Base-by-base conservation (phyloP, 768 basidiomycete genomes). In the Russula ochroleuca region DNA sequence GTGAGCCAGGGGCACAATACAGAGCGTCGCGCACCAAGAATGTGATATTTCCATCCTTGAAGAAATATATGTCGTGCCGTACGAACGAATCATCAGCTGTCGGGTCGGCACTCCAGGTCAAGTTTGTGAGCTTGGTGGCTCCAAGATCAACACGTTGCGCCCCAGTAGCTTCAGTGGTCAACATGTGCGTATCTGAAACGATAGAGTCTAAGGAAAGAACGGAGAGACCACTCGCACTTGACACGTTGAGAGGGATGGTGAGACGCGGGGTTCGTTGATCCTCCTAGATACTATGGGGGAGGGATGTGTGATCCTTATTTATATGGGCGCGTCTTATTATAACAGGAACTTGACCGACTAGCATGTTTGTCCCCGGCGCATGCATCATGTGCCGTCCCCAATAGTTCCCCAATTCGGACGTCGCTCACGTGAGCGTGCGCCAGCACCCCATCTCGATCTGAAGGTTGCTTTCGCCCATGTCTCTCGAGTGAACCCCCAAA, bases 11-110 rank as follows among this genome's bases (percentile, higher is more conserved):
- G 14, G 6, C 10, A 9, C 28, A 47, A 7, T 11, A 9, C 15
- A 23, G 1, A 52, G 15, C 4, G 6, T 6, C 0, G 13, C 64
- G 19, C 28, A 67, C 67, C 13, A 67, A 21, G 41, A 67, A 65
- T 8, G 64, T 65, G 11, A 67, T 33, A 23, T 65, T 67, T 28
- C 67, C 64, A 47, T 65, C 67, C 15, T 51, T 31, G 45, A 67
- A 66, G 25, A 43, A 62, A 17, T 47, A 67, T 28, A 3, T 50
- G 25, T 52, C 28, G 47, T 67, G 64, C 23, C 11, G 41, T 10
- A 45, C 13, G 17, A 61, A 64, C 4, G 59, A 49, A 17, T 49
- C 47, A 2, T 60, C 63, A 25, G 17, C 4, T 49, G n/a, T 11
- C 7, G 35, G 33, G 11, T 25, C 23, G 33, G 21, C 43, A 17